Evolutionary conservation across 495 filamentous ascomycete species (phyloP).

Genomic region (Lophium mytilinum): DNA sequence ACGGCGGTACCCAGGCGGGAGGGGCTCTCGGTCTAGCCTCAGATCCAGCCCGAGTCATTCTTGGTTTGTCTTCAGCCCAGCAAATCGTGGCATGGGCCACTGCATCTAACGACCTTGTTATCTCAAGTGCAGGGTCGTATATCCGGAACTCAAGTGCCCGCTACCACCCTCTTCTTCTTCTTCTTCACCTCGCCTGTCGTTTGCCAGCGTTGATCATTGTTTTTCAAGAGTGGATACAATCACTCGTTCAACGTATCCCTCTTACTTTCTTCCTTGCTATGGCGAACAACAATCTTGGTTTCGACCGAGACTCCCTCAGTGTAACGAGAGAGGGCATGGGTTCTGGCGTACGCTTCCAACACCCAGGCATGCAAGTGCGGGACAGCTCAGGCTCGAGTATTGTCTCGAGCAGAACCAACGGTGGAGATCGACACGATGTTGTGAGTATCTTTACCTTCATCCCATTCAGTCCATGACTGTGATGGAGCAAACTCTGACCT

Average conservation of each 20-base stretch:
- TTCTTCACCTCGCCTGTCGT: neutral
- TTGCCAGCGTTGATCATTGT: neutral
- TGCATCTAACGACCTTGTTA: neutral
- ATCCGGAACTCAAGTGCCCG: slow-evolving; percentile 11
- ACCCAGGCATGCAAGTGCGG: slow-evolving; percentile 8
- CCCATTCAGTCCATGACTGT: too few species aligned
- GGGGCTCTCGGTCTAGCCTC: neutral
- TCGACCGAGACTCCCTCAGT: slow-evolving; percentile 14
- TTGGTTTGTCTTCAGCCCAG: slow-evolving; percentile 8
- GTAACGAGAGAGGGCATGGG: slow-evolving; percentile 1
- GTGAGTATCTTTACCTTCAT: slow-evolving; percentile 8
- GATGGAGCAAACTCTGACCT: neutral
- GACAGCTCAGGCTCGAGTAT: slow-evolving; percentile 22
- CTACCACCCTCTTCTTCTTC: neutral
- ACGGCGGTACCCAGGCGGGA: neutral
- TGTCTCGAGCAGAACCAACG: slow-evolving; percentile 12
- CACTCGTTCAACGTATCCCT: slow-evolving; percentile 1
- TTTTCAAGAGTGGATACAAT: neutral
- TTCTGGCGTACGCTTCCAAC: slow-evolving; percentile 2
- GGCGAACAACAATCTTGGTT: neutral
- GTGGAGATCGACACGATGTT: slow-evolving; percentile 21
- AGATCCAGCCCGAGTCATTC: neutral
- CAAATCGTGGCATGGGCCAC: neutral
- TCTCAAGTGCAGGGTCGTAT: slow-evolving; percentile 11
- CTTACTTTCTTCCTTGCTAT: neutral